phyloP scores from a whole-genome alignment of 345 rosid species.

The Rhizophora apiculata region DNA sequence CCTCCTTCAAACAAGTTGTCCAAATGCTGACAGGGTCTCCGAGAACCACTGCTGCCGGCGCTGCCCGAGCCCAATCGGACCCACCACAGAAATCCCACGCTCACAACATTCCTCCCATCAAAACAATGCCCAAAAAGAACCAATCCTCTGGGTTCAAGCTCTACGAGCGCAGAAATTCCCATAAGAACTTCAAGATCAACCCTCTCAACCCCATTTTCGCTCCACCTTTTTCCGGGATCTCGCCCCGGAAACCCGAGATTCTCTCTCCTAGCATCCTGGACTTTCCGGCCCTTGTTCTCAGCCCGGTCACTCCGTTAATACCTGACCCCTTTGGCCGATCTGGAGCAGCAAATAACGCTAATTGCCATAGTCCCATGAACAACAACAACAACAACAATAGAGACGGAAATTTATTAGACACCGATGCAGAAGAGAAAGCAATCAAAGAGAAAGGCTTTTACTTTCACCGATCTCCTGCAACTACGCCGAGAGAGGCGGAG shows the following conservation, averaged over 20 bases:
- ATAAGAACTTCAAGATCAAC: constrained; percentile 82
- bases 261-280: constrained; percentile 91
- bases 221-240: constrained; percentile 48
- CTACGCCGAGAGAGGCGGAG: constrained; percentile 76
- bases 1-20: constrained; percentile 95
- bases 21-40: constrained; percentile 95
- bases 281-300: constrained; percentile 73
- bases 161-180: constrained; percentile 87
- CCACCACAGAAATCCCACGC: constrained; percentile 44
- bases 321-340: constrained; percentile 91
- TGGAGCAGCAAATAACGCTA: constrained; percentile 30
- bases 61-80: constrained; percentile 28
- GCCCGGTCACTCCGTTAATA: constrained; percentile 91
- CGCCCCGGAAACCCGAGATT: constrained; percentile 75
- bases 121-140: constrained; percentile 66
- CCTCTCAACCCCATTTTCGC: constrained; percentile 56
- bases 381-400: neutral
- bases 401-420: constrained; percentile 14
- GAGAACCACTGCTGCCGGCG: constrained; percentile 22
- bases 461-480: constrained; percentile 80
- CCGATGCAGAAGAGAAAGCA: constrained; percentile 66
- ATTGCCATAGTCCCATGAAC: constrained; percentile 19
- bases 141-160: constrained; percentile 81
- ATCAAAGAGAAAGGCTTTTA: constrained; percentile 86
- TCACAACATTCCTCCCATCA: constrained; percentile 79